Percentiles rank a stretch among this genome's conserved stretches.
Evolutionary conservation across 1,284 basidiomycete genomes (phyloP).

Genomic region (Schizophyllum amplum): DNA sequence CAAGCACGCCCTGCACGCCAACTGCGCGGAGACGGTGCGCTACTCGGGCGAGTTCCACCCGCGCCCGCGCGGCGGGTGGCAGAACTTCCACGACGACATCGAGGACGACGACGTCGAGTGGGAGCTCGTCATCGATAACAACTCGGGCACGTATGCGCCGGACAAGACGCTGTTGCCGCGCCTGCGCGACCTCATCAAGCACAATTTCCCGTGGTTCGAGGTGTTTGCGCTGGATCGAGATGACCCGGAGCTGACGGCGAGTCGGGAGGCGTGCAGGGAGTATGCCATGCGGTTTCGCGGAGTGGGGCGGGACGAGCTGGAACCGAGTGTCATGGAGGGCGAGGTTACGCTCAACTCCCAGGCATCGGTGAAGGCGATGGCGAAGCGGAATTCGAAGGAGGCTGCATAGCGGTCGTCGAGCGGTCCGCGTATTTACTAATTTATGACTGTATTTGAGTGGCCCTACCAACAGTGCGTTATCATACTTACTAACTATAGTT

Average conservation of each 20-base stretch:
- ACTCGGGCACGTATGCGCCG: conserved; percentile 69
- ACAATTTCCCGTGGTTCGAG: conserved; percentile 60
- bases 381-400: too few relatives aligned
- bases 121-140: conserved; percentile 74
- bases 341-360: conserved; percentile 39
- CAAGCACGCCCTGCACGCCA: conserved; percentile 57
- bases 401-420: too few relatives aligned
- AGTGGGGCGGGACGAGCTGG: conserved; percentile 45
- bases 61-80: conserved; percentile 64
- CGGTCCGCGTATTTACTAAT: too few relatives aligned
- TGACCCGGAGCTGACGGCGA: conserved; percentile 50
- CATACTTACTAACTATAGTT: too few relatives aligned
- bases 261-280: conserved; percentile 53
- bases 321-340: conserved; percentile 48
- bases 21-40: conserved; percentile 46
- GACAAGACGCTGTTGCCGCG: conserved; percentile 46
- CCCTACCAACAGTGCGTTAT: too few relatives aligned
- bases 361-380: conserved; percentile 7
- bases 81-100: conserved; percentile 43
- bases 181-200: conserved; percentile 49
- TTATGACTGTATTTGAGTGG: too few relatives aligned
- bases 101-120: conserved; percentile 49
- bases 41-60: conserved; percentile 75
- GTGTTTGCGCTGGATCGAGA: conserved; percentile 49
- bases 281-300: conserved; percentile 55